A percentile compares a stretch with the other conserved stretches of the same genome.
These are phyloP conservation scores for Colletotrichum costaricense DNA, from an alignment of 2,329 filamentous ascomycete genomes.

Conservation along the genomic window DNA sequence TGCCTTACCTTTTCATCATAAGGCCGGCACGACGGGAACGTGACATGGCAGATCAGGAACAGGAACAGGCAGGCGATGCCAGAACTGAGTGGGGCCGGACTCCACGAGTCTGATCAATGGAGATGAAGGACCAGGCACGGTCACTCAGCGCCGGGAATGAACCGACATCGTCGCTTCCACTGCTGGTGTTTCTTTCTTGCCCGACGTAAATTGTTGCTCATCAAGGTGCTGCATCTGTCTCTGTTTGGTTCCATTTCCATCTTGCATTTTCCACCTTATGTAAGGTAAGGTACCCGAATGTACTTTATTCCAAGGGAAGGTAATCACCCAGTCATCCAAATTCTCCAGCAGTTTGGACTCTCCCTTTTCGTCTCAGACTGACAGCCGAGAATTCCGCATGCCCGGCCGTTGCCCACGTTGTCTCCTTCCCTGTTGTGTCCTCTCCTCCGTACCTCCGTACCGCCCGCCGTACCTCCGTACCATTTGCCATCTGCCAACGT, in stretches of 20 bases:
- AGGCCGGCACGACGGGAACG: not conserved
- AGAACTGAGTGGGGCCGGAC: not conserved
- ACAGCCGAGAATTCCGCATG: not conserved
- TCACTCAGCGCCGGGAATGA: not conserved
- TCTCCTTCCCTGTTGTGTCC: not conserved
- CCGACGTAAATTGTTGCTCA: not conserved
- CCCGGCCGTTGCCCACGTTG: conserved; percentile 27
- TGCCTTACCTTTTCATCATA: not conserved
- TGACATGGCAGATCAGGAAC: not conserved
- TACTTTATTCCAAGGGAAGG: too few relatives aligned
- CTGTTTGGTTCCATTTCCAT: not conserved
- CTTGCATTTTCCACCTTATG: too few relatives aligned
- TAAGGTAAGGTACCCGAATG: too few relatives aligned
- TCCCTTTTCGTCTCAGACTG: conserved; percentile 13
- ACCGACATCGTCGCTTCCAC: not conserved
- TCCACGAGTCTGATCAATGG: not conserved
- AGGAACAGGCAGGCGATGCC: conserved; percentile 6
- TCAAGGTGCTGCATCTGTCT: not conserved
- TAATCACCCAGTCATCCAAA: not conserved
- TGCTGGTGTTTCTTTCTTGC: not conserved
- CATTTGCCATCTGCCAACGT: not conserved
- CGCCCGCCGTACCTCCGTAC: not conserved
- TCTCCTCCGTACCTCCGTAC: not conserved
- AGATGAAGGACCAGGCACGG: not conserved
- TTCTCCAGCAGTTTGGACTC: not conserved